Evolutionary conservation across 495 filamentous ascomycete genomes (phyloP), one percentile per base, ranked within the genome.

Genomic region (Clavariopsis aquatica): DNA sequence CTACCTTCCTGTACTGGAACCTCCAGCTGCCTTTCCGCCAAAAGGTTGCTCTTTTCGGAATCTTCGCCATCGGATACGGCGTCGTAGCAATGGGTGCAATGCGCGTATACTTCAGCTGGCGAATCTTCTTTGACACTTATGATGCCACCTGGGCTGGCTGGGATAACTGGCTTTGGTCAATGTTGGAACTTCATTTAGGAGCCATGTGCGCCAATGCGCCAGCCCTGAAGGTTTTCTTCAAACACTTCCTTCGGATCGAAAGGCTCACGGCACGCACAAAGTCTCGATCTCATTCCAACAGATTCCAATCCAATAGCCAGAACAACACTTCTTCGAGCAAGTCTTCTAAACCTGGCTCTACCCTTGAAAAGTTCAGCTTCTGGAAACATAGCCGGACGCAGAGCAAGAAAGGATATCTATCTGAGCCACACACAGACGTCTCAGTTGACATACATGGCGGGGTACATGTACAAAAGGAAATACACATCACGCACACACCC

Each of bases 1-100:
- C 69, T 0, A 61, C 56, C 13, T 65, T 66, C n/a, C 52, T 71
- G 12, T 69, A 71, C 62, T 69, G 66, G 66, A 65, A 69, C 13
- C 54, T 71, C 17, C 60, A 69, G 23, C 38, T 71, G 8, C 57
- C 69, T 2, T 7, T 23, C 10, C 69, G 67, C 5, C 69, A 71
- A 31, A 71, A 71, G 53, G 28, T 66, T 6, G 69, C 62, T 0
- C 45, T 71, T 10, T 64, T 54, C 19, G 52, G 51, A 17, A 56
- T 71, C 19, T 71, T 71, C 38, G 66, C 52, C 0, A 46, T 71
- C n/a, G 69, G 66, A 23, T 69, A 63, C 23, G 27, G 34, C 29
- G 52, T 41, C 9, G 60, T 63, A 9, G 60, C 52, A 2, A 26
- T 63, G 13, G 62, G 53, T 1, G 47, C 41, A 17, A 4, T 65